Base-by-base conservation (phyloP, 108 stramenopile species). In the Fragilariopsis cylindrus region DNA sequence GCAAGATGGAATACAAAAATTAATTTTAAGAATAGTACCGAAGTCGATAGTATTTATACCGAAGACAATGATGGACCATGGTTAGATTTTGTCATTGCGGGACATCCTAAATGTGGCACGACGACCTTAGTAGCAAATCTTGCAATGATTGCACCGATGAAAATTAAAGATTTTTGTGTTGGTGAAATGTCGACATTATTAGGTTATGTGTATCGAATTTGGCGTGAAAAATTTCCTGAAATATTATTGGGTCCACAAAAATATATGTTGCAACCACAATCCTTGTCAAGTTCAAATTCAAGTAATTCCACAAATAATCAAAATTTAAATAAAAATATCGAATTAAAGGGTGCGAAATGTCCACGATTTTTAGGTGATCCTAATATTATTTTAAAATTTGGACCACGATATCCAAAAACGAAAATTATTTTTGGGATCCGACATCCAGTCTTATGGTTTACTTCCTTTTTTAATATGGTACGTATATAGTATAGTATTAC, bases 401-500 rank as follows among this genome's bases (percentile, higher is more conserved):
- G 12, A 21, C 9, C 8, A 12, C 46, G 46, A 4, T 18, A 49
- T 47, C 46, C 48, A 15, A 18, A 48, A 2, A 82, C 81, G 13
- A 82, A 80, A 44, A 66, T 85, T 11, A 82, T 85, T 39, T 45
- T 85, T 41, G 79, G 79, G 3, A 16, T 81, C 9, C 57, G 84
- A 3, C 84, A 85, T 60, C 84, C 84, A 4, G 65, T 84, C 8
- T 53, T 62, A 7, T 84, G 84, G 84, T 84, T 66, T 9, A 47
- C 13, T 0, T 84, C 75, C 55, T 87, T 87, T 72, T 80, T 73
- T 50, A 87, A 84, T 63, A 82, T 84, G 65, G 30, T 30, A 30
- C 30, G 30, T 21, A 21, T n/a, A n/a, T n/a, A n/a, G 19, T 19
- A 19, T 19, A 19, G 19, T 19, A 19, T 19, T 19, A 19, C 19